Conservation (phyloP, 2,329 filamentous ascomycete genomes). For the Pseudogymnoascus sp. region DNA sequence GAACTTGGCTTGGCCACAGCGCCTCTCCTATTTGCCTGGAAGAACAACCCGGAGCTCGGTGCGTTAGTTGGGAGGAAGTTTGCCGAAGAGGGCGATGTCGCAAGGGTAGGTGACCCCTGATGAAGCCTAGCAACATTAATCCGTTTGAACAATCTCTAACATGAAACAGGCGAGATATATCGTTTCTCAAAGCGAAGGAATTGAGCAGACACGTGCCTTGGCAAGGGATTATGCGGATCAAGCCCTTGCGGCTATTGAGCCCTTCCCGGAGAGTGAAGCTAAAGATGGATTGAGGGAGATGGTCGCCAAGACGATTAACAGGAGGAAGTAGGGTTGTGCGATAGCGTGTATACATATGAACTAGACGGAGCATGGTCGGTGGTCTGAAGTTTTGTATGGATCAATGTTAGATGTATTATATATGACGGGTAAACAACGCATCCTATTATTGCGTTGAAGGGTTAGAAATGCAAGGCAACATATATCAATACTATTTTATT, state of each 20-base stretch:
- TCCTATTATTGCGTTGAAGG: background rate
- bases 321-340: slow-evolving; percentile 59
- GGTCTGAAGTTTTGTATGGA: slow-evolving; percentile 3
- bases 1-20: slow-evolving; percentile 91
- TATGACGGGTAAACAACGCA: slow-evolving; percentile 4
- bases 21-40: slow-evolving; percentile 92
- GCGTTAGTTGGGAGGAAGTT: slow-evolving; percentile 90
- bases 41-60: slow-evolving; percentile 74
- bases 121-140: background rate
- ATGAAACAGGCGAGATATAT: slow-evolving; percentile 67
- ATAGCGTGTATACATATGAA: slow-evolving; percentile 7
- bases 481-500: background rate
- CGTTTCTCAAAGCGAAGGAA: slow-evolving; percentile 73
- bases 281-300: slow-evolving; percentile 88
- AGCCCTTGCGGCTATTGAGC: slow-evolving; percentile 72
- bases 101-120: slow-evolving; percentile 52
- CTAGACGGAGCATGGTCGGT: slow-evolving; percentile 1
- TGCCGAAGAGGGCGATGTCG: slow-evolving; percentile 69
- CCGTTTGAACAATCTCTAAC: slow-evolving; percentile 14
- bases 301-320: slow-evolving; percentile 83
- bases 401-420: slow-evolving; percentile 6
- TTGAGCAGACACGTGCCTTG: slow-evolving; percentile 83
- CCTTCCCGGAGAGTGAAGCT: slow-evolving; percentile 88
- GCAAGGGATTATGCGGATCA: slow-evolving; percentile 86
- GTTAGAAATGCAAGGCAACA: background rate